Evolutionary conservation across 768 basidiomycete genomes (phyloP), one percentile per base, ranked within the genome.

Genomic region (Macrolepiota fuliginosa): DNA sequence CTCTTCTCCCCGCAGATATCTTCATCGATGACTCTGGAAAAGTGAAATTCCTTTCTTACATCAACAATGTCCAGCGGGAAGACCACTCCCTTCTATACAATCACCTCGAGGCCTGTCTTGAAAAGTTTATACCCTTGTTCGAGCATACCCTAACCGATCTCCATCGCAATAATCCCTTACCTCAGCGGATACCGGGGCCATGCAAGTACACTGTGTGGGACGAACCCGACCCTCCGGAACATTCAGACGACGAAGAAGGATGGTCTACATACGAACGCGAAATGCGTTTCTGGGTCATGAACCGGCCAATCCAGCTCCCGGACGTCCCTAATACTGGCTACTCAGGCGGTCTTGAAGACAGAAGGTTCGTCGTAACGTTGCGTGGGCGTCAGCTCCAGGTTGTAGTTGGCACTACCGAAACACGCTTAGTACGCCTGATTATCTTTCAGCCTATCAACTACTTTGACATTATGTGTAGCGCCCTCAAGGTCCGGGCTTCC

Each of bases 141-240:
- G 83, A 84, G 63, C 79, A 78, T 58, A 73, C 76, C 17, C 74
- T 85, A 13, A 83, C 82, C 1, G 83, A 85, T 64, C 67, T 84
- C 36, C 81, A 83, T 62, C 71, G 77, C 32, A 79, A 79, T 63
- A 83, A 84, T 62, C 79, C 79, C 2, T 68, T 79, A 1, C 55
- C 54, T 9, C 79, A 73, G 54, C 74, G 83, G 9, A 81, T 83
- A 39, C 65, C 70, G n/a, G 79, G 78, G 0, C 56, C 73, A 1
- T 80, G 74, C 65, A 67, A 66, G 40, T 82, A 81, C 62, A 73
- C 71, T 2, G 67, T 76, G 1, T 83, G 79, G 79, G 78, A 83
- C 37, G 80, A 82, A 59, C 82, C 80, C 0, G 79, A 80, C 25
- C 73, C 76, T 46, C 83, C 82, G 10, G 77, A 81, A 63, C 71